Evolutionary conservation across 768 basidiomycete genomes (phyloP).

Genomic region (Psilocybe tampanensis): DNA sequence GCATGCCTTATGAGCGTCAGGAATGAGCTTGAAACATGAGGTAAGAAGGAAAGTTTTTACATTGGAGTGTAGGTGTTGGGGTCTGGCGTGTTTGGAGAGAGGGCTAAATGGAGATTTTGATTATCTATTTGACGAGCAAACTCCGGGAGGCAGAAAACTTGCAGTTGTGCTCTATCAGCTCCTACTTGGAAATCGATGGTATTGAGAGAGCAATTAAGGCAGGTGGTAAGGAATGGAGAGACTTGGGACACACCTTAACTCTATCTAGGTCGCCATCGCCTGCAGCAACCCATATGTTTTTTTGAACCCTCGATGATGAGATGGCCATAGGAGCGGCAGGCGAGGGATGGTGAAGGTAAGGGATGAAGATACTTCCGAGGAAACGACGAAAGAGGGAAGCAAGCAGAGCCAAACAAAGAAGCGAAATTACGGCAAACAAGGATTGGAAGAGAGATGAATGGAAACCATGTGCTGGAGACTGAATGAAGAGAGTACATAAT

Average conservation of each 20-base stretch:
- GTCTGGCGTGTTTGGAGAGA: constrained; percentile 76
- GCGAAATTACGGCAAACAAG: not conserved
- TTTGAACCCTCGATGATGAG: constrained; percentile 5
- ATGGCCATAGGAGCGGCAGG: constrained; percentile 19
- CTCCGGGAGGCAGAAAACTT: constrained; percentile 34
- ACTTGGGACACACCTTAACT: constrained; percentile 56
- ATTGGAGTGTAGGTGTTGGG: constrained; percentile 81
- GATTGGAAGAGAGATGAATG: constrained; percentile 1
- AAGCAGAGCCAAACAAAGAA: constrained; percentile 27
- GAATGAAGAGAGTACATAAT: not conserved
- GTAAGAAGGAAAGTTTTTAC: constrained; percentile 33
- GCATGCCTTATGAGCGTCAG: constrained; percentile 69
- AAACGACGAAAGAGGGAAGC: constrained; percentile 13
- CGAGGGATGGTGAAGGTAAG: not conserved
- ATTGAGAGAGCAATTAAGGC: constrained; percentile 9
- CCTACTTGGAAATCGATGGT: constrained; percentile 36
- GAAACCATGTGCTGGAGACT: not conserved
- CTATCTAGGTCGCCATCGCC: constrained; percentile 85
- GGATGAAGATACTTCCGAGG: constrained; percentile 11
- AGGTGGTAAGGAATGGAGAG: constrained; percentile 4
- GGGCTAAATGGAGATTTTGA: constrained; percentile 43
- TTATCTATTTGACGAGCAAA: constrained; percentile 27
- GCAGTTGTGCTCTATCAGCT: constrained; percentile 61
- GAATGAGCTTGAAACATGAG: constrained; percentile 16
- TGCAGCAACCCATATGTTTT: constrained; percentile 92